Conservation (phyloP, 257 asterid species). For the Cynanchum wilfordii region DNA sequence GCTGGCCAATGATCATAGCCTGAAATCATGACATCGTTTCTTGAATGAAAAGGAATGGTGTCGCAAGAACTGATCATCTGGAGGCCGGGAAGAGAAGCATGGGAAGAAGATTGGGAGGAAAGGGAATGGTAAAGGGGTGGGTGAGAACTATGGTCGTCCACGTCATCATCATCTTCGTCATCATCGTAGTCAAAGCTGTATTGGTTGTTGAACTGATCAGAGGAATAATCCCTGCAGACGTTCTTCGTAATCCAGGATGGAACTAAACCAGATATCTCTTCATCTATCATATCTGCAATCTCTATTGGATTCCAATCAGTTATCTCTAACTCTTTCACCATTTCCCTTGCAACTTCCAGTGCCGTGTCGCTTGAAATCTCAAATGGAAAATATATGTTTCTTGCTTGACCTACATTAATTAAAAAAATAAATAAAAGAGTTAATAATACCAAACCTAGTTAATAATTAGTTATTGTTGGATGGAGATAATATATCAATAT, state of each 20-base stretch:
- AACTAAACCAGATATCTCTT: conserved; percentile 48
- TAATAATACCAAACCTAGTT: background rate
- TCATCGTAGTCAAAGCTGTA: conserved; percentile 40
- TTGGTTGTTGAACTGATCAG: conserved; percentile 31
- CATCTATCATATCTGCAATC: conserved; percentile 73
- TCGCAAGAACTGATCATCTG: conserved; percentile 16
- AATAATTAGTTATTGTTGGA: background rate
- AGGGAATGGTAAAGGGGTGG: conserved; percentile 38
- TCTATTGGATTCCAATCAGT: conserved; percentile 63
- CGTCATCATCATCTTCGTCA: conserved; percentile 36
- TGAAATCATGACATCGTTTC: conserved; percentile 8
- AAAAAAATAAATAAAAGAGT: too few species aligned
- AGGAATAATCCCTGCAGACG: conserved; percentile 1
- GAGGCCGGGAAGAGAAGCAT: conserved; percentile 42
- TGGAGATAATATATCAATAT: too few species aligned
- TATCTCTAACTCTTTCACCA: conserved; percentile 73
- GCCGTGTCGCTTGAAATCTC: conserved; percentile 58
- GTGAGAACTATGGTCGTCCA: conserved; percentile 32
- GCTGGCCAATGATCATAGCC: conserved; percentile 36
- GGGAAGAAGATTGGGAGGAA: conserved; percentile 59
- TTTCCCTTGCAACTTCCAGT: conserved; percentile 64
- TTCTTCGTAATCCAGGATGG: conserved; percentile 45
- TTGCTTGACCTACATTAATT: conserved; percentile 32
- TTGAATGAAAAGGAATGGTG: conserved; percentile 12
- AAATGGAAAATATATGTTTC: conserved; percentile 65